A percentile compares a stretch with the other conserved stretches of the same genome.
Evolutionary conservation across 2,329 filamentous ascomycete genomes (phyloP).

Genomic region (Xylariaceae sp.): DNA sequence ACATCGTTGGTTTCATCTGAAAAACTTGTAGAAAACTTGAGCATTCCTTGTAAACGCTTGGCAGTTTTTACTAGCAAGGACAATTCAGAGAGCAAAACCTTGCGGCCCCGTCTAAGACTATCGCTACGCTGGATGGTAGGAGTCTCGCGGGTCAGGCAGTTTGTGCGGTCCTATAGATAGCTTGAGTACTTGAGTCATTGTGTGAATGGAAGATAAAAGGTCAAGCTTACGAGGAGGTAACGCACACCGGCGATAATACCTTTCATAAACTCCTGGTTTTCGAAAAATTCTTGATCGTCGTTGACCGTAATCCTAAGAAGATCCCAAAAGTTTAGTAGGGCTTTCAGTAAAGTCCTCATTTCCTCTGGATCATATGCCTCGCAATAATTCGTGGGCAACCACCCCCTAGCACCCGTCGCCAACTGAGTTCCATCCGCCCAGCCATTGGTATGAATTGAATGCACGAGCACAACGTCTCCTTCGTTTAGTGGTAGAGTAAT

Average conservation of each 20-base stretch:
- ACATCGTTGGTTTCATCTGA: slow-evolving; percentile 63
- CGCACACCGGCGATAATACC: slow-evolving; percentile 90
- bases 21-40: slow-evolving; percentile 44
- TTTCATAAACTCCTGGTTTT: slow-evolving; percentile 89
- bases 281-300: slow-evolving; percentile 71
- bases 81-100: slow-evolving; percentile 81
- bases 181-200: neutral
- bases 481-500: slow-evolving; percentile 84
- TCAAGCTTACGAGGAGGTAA: slow-evolving; percentile 68
- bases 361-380: slow-evolving; percentile 87
- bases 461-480: slow-evolving; percentile 87
- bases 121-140: slow-evolving; percentile 69
- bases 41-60: slow-evolving; percentile 74
- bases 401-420: slow-evolving; percentile 78
- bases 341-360: slow-evolving; percentile 78
- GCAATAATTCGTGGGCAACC: slow-evolving; percentile 98
- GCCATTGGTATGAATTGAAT: slow-evolving; percentile 95
- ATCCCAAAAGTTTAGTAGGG: slow-evolving; percentile 89
- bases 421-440: slow-evolving; percentile 96
- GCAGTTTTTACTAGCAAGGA: slow-evolving; percentile 84
- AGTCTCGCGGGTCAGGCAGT: slow-evolving; percentile 81
- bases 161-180: slow-evolving; percentile 67
- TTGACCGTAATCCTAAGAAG: slow-evolving; percentile 71
- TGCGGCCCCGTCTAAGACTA: slow-evolving; percentile 71
- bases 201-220: neutral